phyloP scores from a whole-genome alignment of 306 rosid species.

The Trifolium fragiferum region DNA sequence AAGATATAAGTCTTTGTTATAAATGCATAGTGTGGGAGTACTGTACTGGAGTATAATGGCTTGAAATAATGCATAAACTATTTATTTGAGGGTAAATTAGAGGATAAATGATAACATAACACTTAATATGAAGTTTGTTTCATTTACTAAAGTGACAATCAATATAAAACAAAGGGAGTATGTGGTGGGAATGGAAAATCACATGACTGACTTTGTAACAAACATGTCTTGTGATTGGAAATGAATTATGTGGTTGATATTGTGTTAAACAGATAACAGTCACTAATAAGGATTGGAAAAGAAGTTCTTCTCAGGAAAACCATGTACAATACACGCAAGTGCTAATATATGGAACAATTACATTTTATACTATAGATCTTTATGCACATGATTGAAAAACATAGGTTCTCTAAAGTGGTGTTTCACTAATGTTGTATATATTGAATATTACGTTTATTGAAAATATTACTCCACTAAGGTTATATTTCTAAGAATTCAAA shows the following conservation, averaged over 20 bases:
- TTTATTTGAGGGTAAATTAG: neutral
- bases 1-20: too few relatives aligned
- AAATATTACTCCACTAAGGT: neutral
- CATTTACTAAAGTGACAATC: neutral
- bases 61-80: too few relatives aligned
- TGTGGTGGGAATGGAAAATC: neutral
- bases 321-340: neutral
- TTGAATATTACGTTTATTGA: neutral
- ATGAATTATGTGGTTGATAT: neutral
- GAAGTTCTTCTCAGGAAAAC: neutral
- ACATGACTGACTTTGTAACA: neutral
- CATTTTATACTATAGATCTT: neutral
- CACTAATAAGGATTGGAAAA: neutral
- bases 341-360: neutral
- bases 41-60: too few relatives aligned
- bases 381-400: neutral
- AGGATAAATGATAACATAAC: too few relatives aligned
- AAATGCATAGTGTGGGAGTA: too few relatives aligned
- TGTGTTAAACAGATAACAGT: neutral
- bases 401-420: neutral
- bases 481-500: neutral
- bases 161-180: neutral
- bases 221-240: neutral
- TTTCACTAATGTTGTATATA: conserved; percentile 1
- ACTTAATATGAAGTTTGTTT: neutral